Evolutionary conservation across 176 grass and related monocot species (phyloP), one percentile per base, ranked within the genome.

Genomic region (Saccharum officinarum): DNA sequence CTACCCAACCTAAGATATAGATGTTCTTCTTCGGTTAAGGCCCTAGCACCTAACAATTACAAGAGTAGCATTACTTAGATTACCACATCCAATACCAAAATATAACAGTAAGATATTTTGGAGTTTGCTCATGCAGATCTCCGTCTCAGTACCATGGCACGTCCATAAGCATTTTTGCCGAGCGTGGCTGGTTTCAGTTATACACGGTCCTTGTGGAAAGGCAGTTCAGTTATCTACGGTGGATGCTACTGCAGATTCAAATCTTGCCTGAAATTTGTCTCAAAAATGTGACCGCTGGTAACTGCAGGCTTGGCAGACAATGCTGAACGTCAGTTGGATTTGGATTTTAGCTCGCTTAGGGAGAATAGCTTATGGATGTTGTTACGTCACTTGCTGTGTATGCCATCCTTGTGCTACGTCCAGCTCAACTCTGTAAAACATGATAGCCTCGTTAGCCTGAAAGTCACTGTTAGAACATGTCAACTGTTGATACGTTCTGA

Each of bases 111-210:
- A n/a, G n/a, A n/a, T n/a, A n/a, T 87, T 84, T 83, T 80, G 75
- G n/a, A 81, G n/a, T 61, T 50, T 69, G 61, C 23, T 16, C 73
- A 82, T 74, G 84, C 60, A 90, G 84, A 42, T 67, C 57, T 9
- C 77, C 57, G 2, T 8, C 17, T 16, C 10, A 33, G 73, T 6
- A 28, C 25, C 3, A 67, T 69, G 79, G 67, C 23, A 76, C 18
- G 33, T 15, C 39, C 40, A 70, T 80, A 8, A 20, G 50, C 16
- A 22, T 70, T 3, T 41, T 68, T 75, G 74, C 30, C 18, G 67
- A 2, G 28, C 1, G 2, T 4, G 3, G 1, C n/a, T 78, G 79
- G 36, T 5, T 73, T 83, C 57, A 60, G 7, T 38, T 30, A 3
- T 34, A 50, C 78, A 68, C 9, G 41, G 31, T 37, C 17, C 18